Percentiles rank a stretch among this genome's conserved stretches.
These are phyloP conservation scores for Candida buenavistaensis DNA, from an alignment of 1,139 yeast species.

Conservation along the genomic window DNA sequence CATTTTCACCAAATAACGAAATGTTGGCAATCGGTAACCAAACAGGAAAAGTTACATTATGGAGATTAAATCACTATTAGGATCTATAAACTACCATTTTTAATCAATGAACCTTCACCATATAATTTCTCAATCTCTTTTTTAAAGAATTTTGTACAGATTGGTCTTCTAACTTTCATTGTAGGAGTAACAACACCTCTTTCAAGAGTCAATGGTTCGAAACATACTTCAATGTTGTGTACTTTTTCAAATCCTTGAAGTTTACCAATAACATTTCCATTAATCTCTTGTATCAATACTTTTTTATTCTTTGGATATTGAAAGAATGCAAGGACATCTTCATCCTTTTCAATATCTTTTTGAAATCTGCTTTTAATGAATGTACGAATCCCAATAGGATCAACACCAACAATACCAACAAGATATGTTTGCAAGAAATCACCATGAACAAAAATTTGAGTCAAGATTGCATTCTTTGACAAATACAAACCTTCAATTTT, in stretches of 20 bases:
- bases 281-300: conserved; percentile 27
- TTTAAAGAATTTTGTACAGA: conserved; percentile 34
- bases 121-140: conserved; percentile 23
- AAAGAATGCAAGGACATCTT: conserved; percentile 25
- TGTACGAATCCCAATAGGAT: conserved; percentile 17
- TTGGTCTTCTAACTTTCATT: conserved; percentile 38
- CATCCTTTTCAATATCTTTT: conserved; percentile 13
- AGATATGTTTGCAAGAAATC: conserved; percentile 31
- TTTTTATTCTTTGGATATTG: conserved; percentile 27
- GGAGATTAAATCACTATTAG: conserved; percentile 82
- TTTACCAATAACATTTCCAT: conserved; percentile 22
- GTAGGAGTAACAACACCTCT: conserved; percentile 45
- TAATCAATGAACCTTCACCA: conserved; percentile 47
- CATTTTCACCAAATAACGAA: conserved; percentile 80
- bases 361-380: conserved; percentile 1
- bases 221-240: conserved; percentile 33
- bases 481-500: conserved; percentile 67
- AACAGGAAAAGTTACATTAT: conserved; percentile 84
- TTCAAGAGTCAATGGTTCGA: conserved; percentile 42
- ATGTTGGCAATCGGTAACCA: conserved; percentile 90
- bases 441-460: conserved; percentile 57
- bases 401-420: conserved; percentile 41
- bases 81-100: conserved; percentile 15
- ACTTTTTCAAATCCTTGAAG: conserved; percentile 39
- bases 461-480: conserved; percentile 49